Evolutionary conservation across 257 asterid species (phyloP), one percentile per base, ranked within the genome.

Genomic region (Primulina huaijiensis): DNA sequence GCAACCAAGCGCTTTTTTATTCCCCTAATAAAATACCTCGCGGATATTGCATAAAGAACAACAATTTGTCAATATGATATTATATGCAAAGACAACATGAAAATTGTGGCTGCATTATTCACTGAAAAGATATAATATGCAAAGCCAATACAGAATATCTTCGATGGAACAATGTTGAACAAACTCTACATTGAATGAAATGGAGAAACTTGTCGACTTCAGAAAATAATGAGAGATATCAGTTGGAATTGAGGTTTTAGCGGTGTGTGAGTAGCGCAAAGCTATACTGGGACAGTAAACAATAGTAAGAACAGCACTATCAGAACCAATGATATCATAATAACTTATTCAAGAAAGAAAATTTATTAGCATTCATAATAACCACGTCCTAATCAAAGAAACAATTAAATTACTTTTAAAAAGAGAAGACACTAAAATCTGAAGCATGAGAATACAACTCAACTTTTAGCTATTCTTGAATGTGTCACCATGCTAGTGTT

Each of bases 401-500:
- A 66, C 29, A 65, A 75, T 63, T 46, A n/a, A 43, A 69, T 2
- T 20, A 43, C 2, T 40, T 27, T 17, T 19, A 38, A 50, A 58
- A 65, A 23, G 25, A 23, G 25, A 23, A 23, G 25, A 23, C 25
- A 23, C 1, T 23, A 23, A 23, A 1, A 23, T 23, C 25, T 23
- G 25, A 23, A 23, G 25, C 25, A 23, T 23, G 61, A 33, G 66
- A 37, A 73, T 33, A 57, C 55, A 62, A 9, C 66, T 62, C 34
- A 31, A 31, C 20, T 61, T 27, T 74, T 53, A 29, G 50, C 67
- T 53, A 52, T 34, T 23, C 64, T 27, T 31, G 64, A 71, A 33
- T 31, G 30, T 19, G 61, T 50, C 23, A 33, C 43, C 70, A 64
- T 63, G 67, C 55, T 23, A 60, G 21, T 40, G 62, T 53, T 37